phyloP scores from a whole-genome alignment of 2,329 filamentous ascomycete species.

The Hypoxylon sp. region DNA sequence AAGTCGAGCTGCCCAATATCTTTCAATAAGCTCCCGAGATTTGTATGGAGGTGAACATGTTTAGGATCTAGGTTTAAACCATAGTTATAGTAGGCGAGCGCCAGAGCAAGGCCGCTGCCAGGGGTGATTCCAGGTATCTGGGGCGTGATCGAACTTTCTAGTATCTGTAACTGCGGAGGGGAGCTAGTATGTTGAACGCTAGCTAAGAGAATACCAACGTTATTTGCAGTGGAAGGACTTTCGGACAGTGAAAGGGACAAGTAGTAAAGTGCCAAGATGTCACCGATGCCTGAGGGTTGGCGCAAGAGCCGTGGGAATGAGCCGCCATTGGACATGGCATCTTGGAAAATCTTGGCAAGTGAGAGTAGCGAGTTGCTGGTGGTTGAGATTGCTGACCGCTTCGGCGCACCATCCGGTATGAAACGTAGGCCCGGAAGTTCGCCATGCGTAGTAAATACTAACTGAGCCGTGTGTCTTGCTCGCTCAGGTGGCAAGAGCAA shows the following conservation, averaged over 20 bases:
- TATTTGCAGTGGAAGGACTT: conserved; percentile 97
- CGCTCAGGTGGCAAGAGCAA: conserved; percentile 85
- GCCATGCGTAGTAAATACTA: conserved; percentile 82
- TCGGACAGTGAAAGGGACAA: conserved; percentile 93
- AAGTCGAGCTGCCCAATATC: conserved; percentile 93
- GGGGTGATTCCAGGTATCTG: conserved; percentile 82
- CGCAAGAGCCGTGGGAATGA: conserved; percentile 65
- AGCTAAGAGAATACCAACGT: conserved; percentile 96
- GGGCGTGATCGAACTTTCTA: conserved; percentile 52
- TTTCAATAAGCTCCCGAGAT: conserved; percentile 93
- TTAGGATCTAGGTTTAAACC: conserved; percentile 86
- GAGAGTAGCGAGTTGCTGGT: conserved; percentile 96
- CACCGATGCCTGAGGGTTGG: conserved; percentile 81
- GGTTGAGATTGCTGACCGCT: conserved; percentile 86
- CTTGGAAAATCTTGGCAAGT: conserved; percentile 96
- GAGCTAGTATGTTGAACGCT: conserved; percentile 80
- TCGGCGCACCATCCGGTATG: conserved; percentile 76
- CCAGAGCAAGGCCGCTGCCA: conserved; percentile 88
- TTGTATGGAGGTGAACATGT: conserved; percentile 97
- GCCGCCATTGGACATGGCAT: conserved; percentile 84
- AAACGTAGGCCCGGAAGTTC: conserved; percentile 83
- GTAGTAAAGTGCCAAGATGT: conserved; percentile 95
- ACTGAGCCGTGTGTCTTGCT: conserved; percentile 82
- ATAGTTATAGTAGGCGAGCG: conserved; percentile 95
- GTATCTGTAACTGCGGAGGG: conserved; percentile 49